phyloP scores from a whole-genome alignment of 768 basidiomycete genomes.

The Trametes coccinea region DNA sequence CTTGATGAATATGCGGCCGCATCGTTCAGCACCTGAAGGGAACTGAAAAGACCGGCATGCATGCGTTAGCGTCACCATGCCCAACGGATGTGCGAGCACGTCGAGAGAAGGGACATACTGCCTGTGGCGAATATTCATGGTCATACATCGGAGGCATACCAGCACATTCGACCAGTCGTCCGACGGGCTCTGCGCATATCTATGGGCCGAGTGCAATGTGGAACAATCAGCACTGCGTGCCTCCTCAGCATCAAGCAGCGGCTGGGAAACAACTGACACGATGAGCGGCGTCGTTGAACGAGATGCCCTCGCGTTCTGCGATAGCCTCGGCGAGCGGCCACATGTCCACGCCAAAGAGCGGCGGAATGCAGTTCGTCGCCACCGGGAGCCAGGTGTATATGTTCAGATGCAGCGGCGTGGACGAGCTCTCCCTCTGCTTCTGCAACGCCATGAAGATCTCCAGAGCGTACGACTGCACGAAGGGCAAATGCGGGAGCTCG shows the following conservation, averaged over 20 bases:
- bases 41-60: not conserved
- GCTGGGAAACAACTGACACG: not conserved
- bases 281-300: slow-evolving; percentile 2
- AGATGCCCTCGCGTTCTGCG: not conserved
- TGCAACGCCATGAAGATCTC: not conserved
- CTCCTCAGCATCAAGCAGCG: not conserved
- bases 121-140: slow-evolving; percentile 6
- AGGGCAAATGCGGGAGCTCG: not conserved
- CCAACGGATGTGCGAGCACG: not conserved
- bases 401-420: not conserved
- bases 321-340: not conserved
- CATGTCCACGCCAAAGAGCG: not conserved
- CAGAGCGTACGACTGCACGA: not conserved
- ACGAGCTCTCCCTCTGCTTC: not conserved
- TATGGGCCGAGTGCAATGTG: not conserved
- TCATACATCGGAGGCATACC: slow-evolving; percentile 8
- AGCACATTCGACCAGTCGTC: not conserved
- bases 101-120: not conserved
- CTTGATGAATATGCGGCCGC: not conserved
- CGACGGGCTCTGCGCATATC: not conserved
- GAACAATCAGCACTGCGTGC: no score
- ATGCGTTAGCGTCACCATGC: not conserved
- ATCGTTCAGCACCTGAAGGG: not conserved
- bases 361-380: not conserved
- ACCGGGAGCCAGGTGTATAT: slow-evolving; percentile 4